These are phyloP conservation scores for Blechomonas ayalai DNA, from an alignment of 208 protist genomes.

Conservation along the genomic window DNA sequence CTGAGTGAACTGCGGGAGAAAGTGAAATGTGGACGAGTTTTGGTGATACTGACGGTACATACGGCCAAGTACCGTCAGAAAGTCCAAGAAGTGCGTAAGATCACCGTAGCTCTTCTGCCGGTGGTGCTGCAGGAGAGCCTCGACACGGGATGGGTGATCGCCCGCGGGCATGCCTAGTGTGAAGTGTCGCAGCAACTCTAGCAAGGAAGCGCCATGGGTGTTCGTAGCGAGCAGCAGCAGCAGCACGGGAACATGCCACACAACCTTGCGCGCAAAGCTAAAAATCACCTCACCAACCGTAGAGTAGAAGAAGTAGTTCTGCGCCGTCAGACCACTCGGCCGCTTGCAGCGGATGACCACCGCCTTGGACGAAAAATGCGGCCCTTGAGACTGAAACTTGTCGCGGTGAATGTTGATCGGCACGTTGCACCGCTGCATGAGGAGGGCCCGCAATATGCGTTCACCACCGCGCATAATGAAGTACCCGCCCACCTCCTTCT, in stretches of 20 bases:
- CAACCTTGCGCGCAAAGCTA: conserved; percentile 75
- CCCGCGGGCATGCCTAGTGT: conserved; percentile 49
- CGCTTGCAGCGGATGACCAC: conserved; percentile 93
- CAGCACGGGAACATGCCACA: conserved; percentile 80
- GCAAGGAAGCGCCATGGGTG: conserved; percentile 33
- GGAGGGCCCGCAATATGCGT: conserved; percentile 95
- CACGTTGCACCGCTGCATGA: conserved; percentile 94
- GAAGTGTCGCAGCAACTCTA: conserved; percentile 63
- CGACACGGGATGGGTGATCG: conserved; percentile 60
- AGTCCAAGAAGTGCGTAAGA: conserved; percentile 65
- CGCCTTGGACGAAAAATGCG: conserved; percentile 93
- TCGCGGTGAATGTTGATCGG: conserved; percentile 89
- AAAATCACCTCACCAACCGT: conserved; percentile 82
- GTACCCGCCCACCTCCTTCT: conserved; percentile 97
- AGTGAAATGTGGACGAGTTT: conserved; percentile 54
- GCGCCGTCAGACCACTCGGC: conserved; percentile 88
- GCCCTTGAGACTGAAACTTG: conserved; percentile 88
- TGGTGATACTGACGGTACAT: conserved; percentile 81
- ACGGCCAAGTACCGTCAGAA: conserved; percentile 64
- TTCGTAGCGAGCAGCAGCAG: conserved; percentile 70
- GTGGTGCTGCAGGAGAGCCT: conserved; percentile 88
- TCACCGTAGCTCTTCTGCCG: conserved; percentile 65
- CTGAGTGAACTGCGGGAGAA: conserved; percentile 64
- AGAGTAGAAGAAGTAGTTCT: conserved; percentile 97
- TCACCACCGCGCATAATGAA: conserved; percentile 99